Base-by-base conservation (phyloP, 2,329 filamentous ascomycete genomes). In the Fusarium floridanum region DNA sequence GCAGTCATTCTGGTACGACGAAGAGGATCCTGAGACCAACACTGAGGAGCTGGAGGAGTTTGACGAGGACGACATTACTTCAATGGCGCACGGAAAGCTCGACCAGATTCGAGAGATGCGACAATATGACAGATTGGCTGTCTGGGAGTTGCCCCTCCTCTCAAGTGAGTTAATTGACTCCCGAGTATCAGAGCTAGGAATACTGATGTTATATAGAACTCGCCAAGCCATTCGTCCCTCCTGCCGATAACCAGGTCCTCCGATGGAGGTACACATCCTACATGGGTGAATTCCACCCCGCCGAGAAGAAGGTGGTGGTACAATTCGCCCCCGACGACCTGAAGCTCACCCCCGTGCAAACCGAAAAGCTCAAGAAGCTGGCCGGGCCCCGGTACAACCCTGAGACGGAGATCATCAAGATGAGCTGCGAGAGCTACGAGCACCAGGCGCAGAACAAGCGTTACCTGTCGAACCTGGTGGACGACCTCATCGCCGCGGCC, bases 211-310 rank as follows among this genome's bases (percentile, higher is more conserved):
- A 43, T 43, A 60, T 80, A 98, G 94, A 96, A 81, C 89, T 97
- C 72, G 93, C 94, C 65, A 94, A 94, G 83, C 93, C 94, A 20
- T 98, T 98, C 82, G 85, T 88, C 70, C 90, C 91, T 4, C 95
- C 96, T 2, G 88, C 89, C 16, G 83, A 87, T 34, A 83, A 91
- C 55, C 88, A 94, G 77, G 91, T 95, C 55, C 90, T 99, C 67
- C 93, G 96, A 79, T 99, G 98, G 91, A 93, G 97, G 79, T 98
- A 98, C 87, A 99, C 97, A 17, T 95, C 93, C 41, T 98, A 98
- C 85, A 93, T 99, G 89, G 96, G 96, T 79, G 97, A 98, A 84
- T 87, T 90, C 66, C 97, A 99, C 85, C 96, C 97, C 0, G 95
- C 96, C 4, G 91, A 95, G 84, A 92, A 91, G 81, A 99, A 99